These are phyloP conservation scores for Nicotiana tomentosiformis DNA, from an alignment of 257 asterid species.

Conservation along the genomic window DNA sequence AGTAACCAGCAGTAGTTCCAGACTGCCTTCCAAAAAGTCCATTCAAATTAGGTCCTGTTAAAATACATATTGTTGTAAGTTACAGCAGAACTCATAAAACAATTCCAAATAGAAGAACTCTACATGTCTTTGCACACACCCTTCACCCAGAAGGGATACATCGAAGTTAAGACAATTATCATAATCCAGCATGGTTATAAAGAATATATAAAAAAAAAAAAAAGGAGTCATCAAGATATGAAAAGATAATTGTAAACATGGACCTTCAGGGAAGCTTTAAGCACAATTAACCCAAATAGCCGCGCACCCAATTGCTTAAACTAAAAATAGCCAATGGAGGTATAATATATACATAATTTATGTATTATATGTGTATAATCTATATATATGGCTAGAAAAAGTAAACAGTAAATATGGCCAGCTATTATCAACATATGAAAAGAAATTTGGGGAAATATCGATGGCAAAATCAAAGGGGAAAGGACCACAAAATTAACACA, in stretches of 20 bases:
- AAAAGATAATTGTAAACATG: neutral
- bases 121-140: neutral
- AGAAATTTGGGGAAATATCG: neutral
- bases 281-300: too few species aligned
- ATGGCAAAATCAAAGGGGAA: neutral
- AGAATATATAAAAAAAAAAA: too few species aligned
- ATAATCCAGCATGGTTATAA: too few species aligned
- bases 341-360: too few species aligned
- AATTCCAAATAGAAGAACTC: neutral
- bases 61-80: slow-evolving; percentile 24
- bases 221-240: neutral
- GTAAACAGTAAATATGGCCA: too few species aligned
- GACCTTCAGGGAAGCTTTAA: neutral
- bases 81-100: neutral
- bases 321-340: too few species aligned
- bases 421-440: neutral
- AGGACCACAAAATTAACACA: neutral
- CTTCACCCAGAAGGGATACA: neutral
- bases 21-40: slow-evolving; percentile 91
- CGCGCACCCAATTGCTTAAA: too few species aligned
- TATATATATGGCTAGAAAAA: too few species aligned
- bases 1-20: slow-evolving; percentile 82
- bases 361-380: too few species aligned
- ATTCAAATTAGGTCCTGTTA: slow-evolving; percentile 75
- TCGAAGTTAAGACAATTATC: neutral